Conservation (phyloP, 1,284 basidiomycete genomes). For the Peniophora sp. region DNA sequence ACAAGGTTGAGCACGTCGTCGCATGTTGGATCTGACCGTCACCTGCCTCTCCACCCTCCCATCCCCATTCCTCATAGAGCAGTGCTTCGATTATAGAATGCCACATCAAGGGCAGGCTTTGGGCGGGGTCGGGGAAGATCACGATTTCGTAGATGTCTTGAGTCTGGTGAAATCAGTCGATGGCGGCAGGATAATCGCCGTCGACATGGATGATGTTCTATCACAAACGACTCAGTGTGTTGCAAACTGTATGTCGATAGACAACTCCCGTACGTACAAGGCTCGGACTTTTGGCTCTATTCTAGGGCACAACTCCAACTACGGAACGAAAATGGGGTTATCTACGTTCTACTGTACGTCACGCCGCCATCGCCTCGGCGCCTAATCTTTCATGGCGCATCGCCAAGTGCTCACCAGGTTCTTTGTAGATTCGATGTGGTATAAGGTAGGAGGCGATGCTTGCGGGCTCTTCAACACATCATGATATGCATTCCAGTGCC, state of each 20-base stretch:
- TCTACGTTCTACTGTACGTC: slow-evolving; percentile 45
- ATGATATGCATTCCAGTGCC: slow-evolving; percentile 35
- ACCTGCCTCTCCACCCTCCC: too few relatives aligned
- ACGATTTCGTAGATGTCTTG: background rate
- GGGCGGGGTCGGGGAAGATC: background rate
- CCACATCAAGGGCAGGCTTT: too few relatives aligned
- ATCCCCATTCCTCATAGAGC: too few relatives aligned
- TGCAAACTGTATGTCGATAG: slow-evolving; percentile 59
- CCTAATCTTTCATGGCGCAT: background rate
- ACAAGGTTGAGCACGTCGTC: too few relatives aligned
- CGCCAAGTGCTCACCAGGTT: slow-evolving; percentile 6
- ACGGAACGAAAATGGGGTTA: slow-evolving; percentile 28
- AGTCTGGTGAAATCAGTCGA: background rate
- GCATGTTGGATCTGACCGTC: too few relatives aligned
- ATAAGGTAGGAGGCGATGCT: slow-evolving; percentile 4
- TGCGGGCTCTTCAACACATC: slow-evolving; percentile 12
- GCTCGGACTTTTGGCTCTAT: background rate
- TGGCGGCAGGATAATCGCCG: slow-evolving; percentile 41
- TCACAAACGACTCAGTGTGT: slow-evolving; percentile 55
- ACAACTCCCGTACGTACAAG: too few relatives aligned
- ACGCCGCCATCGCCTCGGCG: background rate
- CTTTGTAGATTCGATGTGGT: slow-evolving; percentile 13
- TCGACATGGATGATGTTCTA: slow-evolving; percentile 69
- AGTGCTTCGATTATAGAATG: too few relatives aligned
- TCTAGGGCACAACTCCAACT: slow-evolving; percentile 59